Conservation (phyloP, 2,329 filamentous ascomycete genomes). For the Podosphaera xanthii region DNA sequence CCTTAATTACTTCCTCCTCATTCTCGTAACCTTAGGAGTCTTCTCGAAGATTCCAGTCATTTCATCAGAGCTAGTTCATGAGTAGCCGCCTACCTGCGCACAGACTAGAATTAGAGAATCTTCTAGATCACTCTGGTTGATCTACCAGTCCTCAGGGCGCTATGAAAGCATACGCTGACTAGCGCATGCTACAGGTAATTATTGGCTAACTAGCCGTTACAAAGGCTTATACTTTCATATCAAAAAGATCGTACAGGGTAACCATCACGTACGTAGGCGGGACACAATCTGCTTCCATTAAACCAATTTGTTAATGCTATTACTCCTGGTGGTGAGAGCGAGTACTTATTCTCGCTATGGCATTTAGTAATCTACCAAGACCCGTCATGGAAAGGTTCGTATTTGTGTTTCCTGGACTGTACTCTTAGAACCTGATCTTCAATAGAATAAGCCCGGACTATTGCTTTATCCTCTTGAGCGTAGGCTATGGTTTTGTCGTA, state of each 20-base stretch:
- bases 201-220: too few relatives aligned
- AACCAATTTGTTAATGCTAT: not conserved
- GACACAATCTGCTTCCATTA: not conserved
- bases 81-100: too few relatives aligned
- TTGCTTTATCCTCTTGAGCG: not conserved
- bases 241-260: not conserved
- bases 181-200: too few relatives aligned
- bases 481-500: not conserved
- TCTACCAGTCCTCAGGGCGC: too few relatives aligned
- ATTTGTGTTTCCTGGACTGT: not conserved
- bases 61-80: too few relatives aligned
- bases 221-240: not conserved
- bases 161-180: too few relatives aligned
- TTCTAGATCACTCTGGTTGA: too few relatives aligned
- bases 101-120: too few relatives aligned
- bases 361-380: not conserved
- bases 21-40: too few relatives aligned
- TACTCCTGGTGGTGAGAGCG: not conserved
- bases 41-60: too few relatives aligned
- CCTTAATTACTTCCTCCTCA: too few relatives aligned
- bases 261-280: not conserved
- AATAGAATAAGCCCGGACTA: not conserved
- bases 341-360: not conserved
- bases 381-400: not conserved
- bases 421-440: not conserved